These are phyloP conservation scores for Plasmodium gonderi DNA, from an alignment of 169 alveolate species.

Conservation along the genomic window DNA sequence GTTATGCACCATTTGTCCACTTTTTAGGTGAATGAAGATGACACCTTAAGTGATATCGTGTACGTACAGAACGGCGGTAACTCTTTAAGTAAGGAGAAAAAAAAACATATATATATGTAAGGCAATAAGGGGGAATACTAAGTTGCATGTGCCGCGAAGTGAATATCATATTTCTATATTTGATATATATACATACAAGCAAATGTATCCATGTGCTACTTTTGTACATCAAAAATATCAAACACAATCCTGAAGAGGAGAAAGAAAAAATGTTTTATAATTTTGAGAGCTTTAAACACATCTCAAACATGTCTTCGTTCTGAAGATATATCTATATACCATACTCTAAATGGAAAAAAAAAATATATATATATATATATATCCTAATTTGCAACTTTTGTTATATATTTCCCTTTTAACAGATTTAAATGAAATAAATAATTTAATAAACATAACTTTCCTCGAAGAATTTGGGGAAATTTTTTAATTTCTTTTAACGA, in stretches of 20 bases:
- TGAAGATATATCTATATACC: not conserved
- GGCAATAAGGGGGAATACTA: not conserved
- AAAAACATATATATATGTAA: too few relatives aligned
- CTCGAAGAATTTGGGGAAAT: conserved; percentile 63
- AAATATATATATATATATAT: not conserved
- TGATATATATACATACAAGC: too few relatives aligned
- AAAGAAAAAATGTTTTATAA: too few relatives aligned
- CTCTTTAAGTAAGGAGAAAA: conserved; percentile 45
- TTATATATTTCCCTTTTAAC: not conserved
- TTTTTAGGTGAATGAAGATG: conserved; percentile 65
- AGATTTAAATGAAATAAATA: conserved; percentile 63
- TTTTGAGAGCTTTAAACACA: too few relatives aligned
- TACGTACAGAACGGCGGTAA: conserved; percentile 66
- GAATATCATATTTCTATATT: too few relatives aligned
- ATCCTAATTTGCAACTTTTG: not conserved
- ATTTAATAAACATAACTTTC: conserved; percentile 63
- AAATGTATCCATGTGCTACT: too few relatives aligned
- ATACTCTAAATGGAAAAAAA: not conserved
- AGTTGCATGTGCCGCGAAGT: too few relatives aligned
- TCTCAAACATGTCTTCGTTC: too few relatives aligned
- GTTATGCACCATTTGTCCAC: not conserved
- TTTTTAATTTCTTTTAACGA: conserved; percentile 14
- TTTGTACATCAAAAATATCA: too few relatives aligned
- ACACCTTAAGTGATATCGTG: conserved; percentile 55
- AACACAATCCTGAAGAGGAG: too few relatives aligned